Evolutionary conservation across 139 green algal species (phyloP), one percentile per base, ranked within the genome.

Genomic region (Chlamydomonas schloesseri): DNA sequence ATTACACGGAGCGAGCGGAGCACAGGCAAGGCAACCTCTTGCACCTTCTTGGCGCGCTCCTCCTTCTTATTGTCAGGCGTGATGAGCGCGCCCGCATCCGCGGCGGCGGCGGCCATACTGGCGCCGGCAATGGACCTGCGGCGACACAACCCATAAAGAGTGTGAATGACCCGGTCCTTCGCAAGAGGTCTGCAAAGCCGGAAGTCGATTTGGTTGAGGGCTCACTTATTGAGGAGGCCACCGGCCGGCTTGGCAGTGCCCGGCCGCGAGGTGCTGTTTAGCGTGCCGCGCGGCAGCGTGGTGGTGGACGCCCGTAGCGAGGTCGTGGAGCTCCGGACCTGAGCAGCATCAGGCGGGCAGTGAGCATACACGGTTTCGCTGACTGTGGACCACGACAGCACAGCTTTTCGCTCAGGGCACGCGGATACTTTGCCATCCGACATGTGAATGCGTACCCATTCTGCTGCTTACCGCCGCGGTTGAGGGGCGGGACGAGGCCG

Each of bases 11-110:
- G 53, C 14, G 53, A 23, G 53, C 14, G 70, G 86, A 14, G n/a
- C n/a, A n/a, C n/a, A n/a, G n/a, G n/a, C n/a, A n/a, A n/a, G n/a
- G n/a, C n/a, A n/a, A n/a, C n/a, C n/a, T n/a, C 55, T 11, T n/a
- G 15, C 55, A 89, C 89, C 89, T 92, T 92, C 42, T 74, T 87
- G 13, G 89, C 89, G 6, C 95, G 89, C 26, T 96, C 95, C 26
- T 95, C 93, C 89, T 97, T 97, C 70, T 92, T 92, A 28, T 73
- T 90, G 83, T 94, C 93, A 34, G 92, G 58, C 37, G 80, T 50
- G 10, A 97, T 76, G 21, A 95, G 78, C 9, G 90, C 84, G 9
- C 71, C 90, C 15, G 86, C 88, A 29, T 87, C 87, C 0, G 36
- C 65, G 3, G 69, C 69, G 0, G 36, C 34, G 6, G 81, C 69